Evolutionary conservation across 306 rosid genomes (phyloP), one percentile per base, ranked within the genome.

Genomic region (Cicer bijugum): DNA sequence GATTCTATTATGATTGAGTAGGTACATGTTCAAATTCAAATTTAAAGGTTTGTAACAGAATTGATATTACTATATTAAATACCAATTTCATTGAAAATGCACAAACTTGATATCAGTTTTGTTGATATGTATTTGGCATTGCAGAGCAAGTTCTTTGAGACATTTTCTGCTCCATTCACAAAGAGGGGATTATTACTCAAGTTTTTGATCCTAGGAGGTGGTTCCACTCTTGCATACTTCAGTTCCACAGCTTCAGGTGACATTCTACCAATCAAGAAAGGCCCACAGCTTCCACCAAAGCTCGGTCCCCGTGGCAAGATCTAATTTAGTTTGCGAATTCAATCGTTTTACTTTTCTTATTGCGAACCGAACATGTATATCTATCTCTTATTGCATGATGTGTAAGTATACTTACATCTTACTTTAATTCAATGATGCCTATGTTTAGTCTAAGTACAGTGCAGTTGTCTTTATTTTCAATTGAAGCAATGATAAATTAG

Each of bases 71-170:
- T 28, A 28, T 28, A 28, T 28, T 28, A 28, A 28, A 28, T 28
- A 28, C 35, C 35, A 28, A 28, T 28, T 28, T 28, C 4, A 3
- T 28, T 28, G 64, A 28, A 59, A 59, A 59, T 33, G 42, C 43
- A 59, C 10, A 33, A 28, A 59, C 65, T 33, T 12, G 17, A 33
- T 23, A 16, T 33, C 71, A 16, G 7, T 58, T 73, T 35, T 6
- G 4, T 77, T 55, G 69, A 63, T 11, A 48, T 56, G 76, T 23
- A 78, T 61, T 39, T 68, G 81, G 44, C 19, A 59, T 59, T 59
- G 17, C 84, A 94, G 99, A 91, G 95, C 96, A 94, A 94, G 78
- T 94, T 94, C 90, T 94, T 94, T 17, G 97, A 94, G 93, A 89
- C 96, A 70, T 91, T 94, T 87, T 96, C 95, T 14, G 99, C 95